Evolutionary conservation across 495 filamentous ascomycete species (phyloP).

Genomic region (Penicillium daleae): DNA sequence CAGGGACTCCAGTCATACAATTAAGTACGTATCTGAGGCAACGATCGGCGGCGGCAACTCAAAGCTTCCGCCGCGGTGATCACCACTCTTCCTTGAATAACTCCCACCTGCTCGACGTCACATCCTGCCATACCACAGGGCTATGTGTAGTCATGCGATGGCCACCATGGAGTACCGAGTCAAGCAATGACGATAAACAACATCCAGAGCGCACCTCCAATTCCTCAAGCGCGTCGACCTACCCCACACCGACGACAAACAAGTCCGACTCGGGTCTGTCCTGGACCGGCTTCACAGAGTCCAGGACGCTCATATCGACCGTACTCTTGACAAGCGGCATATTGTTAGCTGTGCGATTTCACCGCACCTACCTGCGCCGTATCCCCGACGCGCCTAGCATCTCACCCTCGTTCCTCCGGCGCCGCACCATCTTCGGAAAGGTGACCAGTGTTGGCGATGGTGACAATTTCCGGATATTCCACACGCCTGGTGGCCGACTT

Average conservation of each 20-base stretch:
- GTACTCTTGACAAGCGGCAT: constrained; percentile 69
- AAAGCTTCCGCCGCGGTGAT: constrained; percentile 15
- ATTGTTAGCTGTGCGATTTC: constrained; percentile 59
- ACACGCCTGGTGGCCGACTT: constrained; percentile 86
- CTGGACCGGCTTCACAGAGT: constrained; percentile 70
- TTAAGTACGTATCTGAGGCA: constrained; percentile 26
- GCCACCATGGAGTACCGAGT: constrained; percentile 52
- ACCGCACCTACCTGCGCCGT: constrained; percentile 70
- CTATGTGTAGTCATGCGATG: constrained; percentile 55
- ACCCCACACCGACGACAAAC: constrained; percentile 22
- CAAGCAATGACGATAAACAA: constrained; percentile 40
- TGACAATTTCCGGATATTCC: constrained; percentile 90
- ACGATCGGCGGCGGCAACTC: constrained; percentile 13
- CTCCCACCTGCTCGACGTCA: constrained; percentile 1
- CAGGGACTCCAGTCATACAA: not conserved
- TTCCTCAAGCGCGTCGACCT: constrained; percentile 19
- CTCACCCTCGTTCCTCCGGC: constrained; percentile 65
- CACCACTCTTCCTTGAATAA: constrained; percentile 18
- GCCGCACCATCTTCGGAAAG: constrained; percentile 73
- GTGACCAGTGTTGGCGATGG: constrained; percentile 97
- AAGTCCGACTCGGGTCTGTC: constrained; percentile 38
- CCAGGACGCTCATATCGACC: constrained; percentile 67
- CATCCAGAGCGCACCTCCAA: constrained; percentile 10
- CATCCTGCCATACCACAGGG: constrained; percentile 20
- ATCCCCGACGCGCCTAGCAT: constrained; percentile 76